Evolutionary conservation across 345 rosid genomes (phyloP).

Genomic region (Murraya koenigii): DNA sequence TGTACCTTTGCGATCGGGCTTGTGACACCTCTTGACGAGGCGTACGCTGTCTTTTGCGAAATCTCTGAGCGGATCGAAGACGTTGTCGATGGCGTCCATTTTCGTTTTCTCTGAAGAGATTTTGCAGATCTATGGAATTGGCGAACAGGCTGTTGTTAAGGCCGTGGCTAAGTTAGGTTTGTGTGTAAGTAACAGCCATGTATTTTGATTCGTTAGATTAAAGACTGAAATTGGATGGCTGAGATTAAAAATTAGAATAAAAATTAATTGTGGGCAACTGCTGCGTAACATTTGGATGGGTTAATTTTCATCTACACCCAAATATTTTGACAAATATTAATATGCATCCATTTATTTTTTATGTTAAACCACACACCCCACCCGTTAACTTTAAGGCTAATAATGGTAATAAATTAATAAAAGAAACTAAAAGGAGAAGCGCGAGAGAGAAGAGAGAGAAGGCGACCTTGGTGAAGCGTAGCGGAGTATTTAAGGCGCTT

Average conservation of each 20-base stretch:
- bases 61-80: conserved; percentile 72
- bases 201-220: too few relatives aligned
- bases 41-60: conserved; percentile 76
- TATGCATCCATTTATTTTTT: too few relatives aligned
- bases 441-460: background rate
- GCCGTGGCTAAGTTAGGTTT: too few relatives aligned
- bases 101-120: background rate
- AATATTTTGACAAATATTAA: too few relatives aligned
- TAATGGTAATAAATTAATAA: background rate
- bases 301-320: too few relatives aligned
- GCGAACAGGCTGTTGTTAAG: too few relatives aligned
- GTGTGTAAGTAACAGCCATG: too few relatives aligned
- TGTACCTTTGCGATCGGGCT: conserved; percentile 74
- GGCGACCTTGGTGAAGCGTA: conserved; percentile 62
- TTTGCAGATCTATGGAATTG: background rate
- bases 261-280: too few relatives aligned
- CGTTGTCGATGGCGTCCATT: conserved; percentile 76
- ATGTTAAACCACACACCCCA: too few relatives aligned
- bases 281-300: too few relatives aligned
- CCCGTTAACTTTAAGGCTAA: background rate
- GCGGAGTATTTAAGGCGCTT: conserved; percentile 89
- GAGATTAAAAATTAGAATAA: too few relatives aligned
- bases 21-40: conserved; percentile 80
- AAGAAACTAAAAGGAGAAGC: background rate
- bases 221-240: too few relatives aligned